Percentiles rank a stretch among this genome's conserved stretches.
These are phyloP conservation scores for Eimeria praecox DNA, from an alignment of 169 alveolate genomes.

Conservation along the genomic window DNA sequence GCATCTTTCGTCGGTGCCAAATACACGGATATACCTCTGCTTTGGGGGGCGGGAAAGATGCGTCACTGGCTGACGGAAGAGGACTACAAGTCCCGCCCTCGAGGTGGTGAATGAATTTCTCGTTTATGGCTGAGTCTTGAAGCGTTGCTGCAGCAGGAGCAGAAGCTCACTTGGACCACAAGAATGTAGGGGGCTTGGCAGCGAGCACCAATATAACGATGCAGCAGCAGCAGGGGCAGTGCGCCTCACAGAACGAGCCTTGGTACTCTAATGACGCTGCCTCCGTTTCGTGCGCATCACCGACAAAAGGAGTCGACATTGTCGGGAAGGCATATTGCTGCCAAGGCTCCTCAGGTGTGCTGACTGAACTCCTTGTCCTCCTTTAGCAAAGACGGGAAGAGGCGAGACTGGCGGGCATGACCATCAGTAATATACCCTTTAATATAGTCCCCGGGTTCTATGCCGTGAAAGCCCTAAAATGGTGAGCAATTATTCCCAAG, in stretches of 20 bases:
- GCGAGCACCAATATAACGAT: not conserved
- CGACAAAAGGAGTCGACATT: not conserved
- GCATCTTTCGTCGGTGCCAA: not conserved
- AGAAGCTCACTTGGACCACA: not conserved
- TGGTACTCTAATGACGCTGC: not conserved
- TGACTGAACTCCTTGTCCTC: not conserved
- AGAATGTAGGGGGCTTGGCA: not conserved
- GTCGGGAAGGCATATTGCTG: not conserved
- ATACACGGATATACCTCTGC: not conserved
- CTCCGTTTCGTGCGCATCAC: not conserved
- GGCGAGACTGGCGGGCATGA: not conserved
- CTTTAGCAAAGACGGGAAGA: not conserved
- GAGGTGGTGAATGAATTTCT: conserved; percentile 1
- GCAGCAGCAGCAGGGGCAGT: not conserved
- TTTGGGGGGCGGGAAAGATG: not conserved
- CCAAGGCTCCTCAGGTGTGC: not conserved
- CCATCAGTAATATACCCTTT: not conserved
- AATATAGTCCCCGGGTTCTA: not conserved
- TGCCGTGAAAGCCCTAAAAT: not conserved
- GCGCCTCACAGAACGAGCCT: not conserved
- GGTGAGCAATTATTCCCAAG: not conserved
- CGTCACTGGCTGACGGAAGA: not conserved
- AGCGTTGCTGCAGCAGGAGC: not conserved
- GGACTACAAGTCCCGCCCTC: not conserved
- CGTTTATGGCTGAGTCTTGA: conserved; percentile 21